Evolutionary conservation across 345 rosid species (phyloP), one percentile per base, ranked within the genome.

Genomic region (Corymbia maculata): DNA sequence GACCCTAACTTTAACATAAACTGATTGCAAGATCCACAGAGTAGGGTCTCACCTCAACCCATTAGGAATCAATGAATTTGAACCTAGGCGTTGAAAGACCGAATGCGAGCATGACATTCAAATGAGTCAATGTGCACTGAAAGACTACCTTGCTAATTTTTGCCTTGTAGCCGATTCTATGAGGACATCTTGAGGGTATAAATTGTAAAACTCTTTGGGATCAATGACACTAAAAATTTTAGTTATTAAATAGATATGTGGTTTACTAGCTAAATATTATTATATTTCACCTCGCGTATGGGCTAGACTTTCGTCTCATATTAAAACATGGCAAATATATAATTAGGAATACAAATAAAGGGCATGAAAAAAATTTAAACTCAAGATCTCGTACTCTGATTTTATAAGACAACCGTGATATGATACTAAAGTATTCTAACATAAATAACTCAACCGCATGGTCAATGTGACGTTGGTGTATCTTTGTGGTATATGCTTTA

Each of bases 391-490:
- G 24, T 59, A 59, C 24, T 59, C 6, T 5, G 26, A 59, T 0
- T 59, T 14, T 14, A 59, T 26, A 1, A 8, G 66, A 59, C 66
- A 59, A 26, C 14, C 24, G 4, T 55, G 5, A 21, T 55, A 19
- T 55, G 59, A 55, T 55, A n/a, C n/a, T n/a, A n/a, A 1, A 55
- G 0, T 52, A 55, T 55, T 55, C 21, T 55, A 55, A 55, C n/a
- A 57, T 24, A 24, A 59, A 1, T 59, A 59, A 11, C 15, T 26
- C 66, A 24, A 26, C 6, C 11, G 3, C 1, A 2, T 13, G n/a
- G n/a, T n/a, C n/a, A n/a, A n/a, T n/a, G n/a, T n/a, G n/a, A 59
- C 7, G 3, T 0, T 3, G 0, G 26, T 7, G 11, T 2, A 59
- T 59, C 1, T 59, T 2, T 24, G 1, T 59, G 24, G 26, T 59